phyloP scores from a whole-genome alignment of 345 rosid species.

The Citrus unshiu region DNA sequence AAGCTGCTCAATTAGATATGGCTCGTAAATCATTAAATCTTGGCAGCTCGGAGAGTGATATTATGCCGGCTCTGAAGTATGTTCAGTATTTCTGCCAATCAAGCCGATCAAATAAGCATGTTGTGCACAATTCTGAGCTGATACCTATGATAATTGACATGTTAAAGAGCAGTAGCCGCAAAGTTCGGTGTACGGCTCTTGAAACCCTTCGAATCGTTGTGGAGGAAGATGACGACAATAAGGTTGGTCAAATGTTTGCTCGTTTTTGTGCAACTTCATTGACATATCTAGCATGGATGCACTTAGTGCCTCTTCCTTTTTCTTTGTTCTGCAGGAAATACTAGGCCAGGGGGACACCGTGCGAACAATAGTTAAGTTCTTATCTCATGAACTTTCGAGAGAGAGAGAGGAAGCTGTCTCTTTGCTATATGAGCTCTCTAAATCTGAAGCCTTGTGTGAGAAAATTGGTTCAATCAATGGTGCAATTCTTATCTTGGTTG shows the following conservation, averaged over 20 bases:
- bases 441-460: slow-evolving; percentile 74
- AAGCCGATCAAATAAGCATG: slow-evolving; percentile 46
- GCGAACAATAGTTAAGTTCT: slow-evolving; percentile 82
- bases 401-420: slow-evolving; percentile 90
- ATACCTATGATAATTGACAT: slow-evolving; percentile 71
- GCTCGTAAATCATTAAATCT: slow-evolving; percentile 64
- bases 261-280: slow-evolving; percentile 8
- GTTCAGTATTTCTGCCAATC: slow-evolving; percentile 54
- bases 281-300: not conserved
- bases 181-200: slow-evolving; percentile 67
- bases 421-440: slow-evolving; percentile 81
- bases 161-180: slow-evolving; percentile 74
- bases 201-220: slow-evolving; percentile 72
- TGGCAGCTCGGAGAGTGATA: slow-evolving; percentile 60
- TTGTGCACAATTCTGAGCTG: slow-evolving; percentile 62
- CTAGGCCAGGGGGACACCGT: slow-evolving; percentile 90
- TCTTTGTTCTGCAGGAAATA: slow-evolving; percentile 56
- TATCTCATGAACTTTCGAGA: slow-evolving; percentile 66
- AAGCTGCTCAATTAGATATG: slow-evolving; percentile 76
- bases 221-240: slow-evolving; percentile 79
- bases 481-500: slow-evolving; percentile 85
- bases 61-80: slow-evolving; percentile 55
- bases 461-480: slow-evolving; percentile 91
- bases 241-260: slow-evolving; percentile 46
- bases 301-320: slow-evolving; percentile 10